Evolutionary conservation across 176 grass and related monocot species (phyloP).

Genomic region (Zoysia pacifica): DNA sequence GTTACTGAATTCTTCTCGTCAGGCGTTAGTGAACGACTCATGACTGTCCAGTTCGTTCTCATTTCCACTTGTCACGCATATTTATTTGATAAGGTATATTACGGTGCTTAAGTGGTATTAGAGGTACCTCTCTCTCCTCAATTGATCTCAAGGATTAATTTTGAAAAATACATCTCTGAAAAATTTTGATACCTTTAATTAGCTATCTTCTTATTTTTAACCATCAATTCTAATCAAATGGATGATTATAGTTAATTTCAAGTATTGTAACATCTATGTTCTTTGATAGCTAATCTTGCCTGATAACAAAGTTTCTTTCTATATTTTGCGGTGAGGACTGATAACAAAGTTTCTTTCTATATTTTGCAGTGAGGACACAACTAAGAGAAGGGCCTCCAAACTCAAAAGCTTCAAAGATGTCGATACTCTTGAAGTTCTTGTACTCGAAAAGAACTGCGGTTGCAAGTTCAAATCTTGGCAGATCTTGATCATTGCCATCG

Average conservation of each 20-base stretch:
- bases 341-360: slow-evolving; percentile 29
- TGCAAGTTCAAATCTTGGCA: slow-evolving; percentile 83
- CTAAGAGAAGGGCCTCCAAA: slow-evolving; percentile 67
- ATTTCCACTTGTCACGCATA: slow-evolving; percentile 6
- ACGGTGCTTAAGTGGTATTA: too few relatives aligned
- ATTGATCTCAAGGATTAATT: too few relatives aligned
- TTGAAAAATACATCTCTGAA: too few relatives aligned
- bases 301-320: not conserved
- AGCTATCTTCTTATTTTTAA: too few relatives aligned
- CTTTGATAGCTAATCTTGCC: slow-evolving; percentile 29
- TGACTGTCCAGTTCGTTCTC: slow-evolving; percentile 12
- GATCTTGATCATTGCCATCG: slow-evolving; percentile 65
- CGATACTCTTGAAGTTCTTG: slow-evolving; percentile 65
- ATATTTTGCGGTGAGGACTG: not conserved
- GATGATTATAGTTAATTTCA: too few relatives aligned
- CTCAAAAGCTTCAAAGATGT: slow-evolving; percentile 67
- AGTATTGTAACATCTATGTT: not conserved
- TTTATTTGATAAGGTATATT: not conserved
- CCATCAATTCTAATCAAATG: too few relatives aligned
- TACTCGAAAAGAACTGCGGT: slow-evolving; percentile 60
- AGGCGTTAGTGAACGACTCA: not conserved
- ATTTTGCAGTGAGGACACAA: slow-evolving; percentile 62
- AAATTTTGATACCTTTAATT: too few relatives aligned
- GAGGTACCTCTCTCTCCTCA: too few relatives aligned
- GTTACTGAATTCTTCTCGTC: not conserved